Evolutionary conservation across 2,329 filamentous ascomycete species (phyloP).

Genomic region (Lecanosticta acicola): DNA sequence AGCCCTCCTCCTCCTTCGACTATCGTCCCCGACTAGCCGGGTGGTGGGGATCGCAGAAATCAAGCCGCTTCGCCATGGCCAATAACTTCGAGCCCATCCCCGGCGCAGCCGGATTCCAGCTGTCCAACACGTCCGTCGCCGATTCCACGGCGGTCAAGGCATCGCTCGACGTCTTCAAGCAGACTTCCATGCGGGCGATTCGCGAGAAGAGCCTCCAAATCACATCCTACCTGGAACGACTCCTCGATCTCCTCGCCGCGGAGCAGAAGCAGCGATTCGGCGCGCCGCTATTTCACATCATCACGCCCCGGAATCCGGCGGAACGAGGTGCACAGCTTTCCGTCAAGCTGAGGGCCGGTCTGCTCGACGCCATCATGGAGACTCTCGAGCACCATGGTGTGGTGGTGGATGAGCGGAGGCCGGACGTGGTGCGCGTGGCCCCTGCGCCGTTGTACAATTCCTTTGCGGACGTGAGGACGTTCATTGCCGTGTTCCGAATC

Average conservation of each 20-base stretch:
- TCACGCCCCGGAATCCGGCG: slow-evolving; percentile 64
- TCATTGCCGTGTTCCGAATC: slow-evolving; percentile 49
- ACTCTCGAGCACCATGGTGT: slow-evolving; percentile 63
- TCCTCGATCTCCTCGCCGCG: slow-evolving; percentile 43
- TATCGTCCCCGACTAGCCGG: slow-evolving; percentile 67
- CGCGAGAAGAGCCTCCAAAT: slow-evolving; percentile 65
- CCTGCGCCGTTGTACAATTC: slow-evolving; percentile 80
- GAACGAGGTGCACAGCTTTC: slow-evolving; percentile 76
- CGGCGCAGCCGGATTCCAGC: slow-evolving; percentile 74
- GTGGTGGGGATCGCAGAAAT: slow-evolving; percentile 83
- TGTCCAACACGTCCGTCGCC: slow-evolving; percentile 77
- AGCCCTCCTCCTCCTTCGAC: slow-evolving; percentile 27
- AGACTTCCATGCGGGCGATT: slow-evolving; percentile 63
- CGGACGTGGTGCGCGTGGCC: slow-evolving; percentile 77
- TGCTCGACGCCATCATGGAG: slow-evolving; percentile 63
- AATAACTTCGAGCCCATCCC: slow-evolving; percentile 71
- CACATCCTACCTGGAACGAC: slow-evolving; percentile 69
- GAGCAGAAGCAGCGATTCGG: slow-evolving; percentile 13
- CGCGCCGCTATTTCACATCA: slow-evolving; percentile 40
- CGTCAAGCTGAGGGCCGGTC: slow-evolving; percentile 59
- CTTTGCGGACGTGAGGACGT: slow-evolving; percentile 65
- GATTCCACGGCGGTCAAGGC: slow-evolving; percentile 71
- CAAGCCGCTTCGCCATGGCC: slow-evolving; percentile 73
- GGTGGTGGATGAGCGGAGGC: slow-evolving; percentile 76
- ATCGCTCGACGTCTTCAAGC: slow-evolving; percentile 66